Evolutionary conservation across 2,329 filamentous ascomycete genomes (phyloP).

Genomic region (Aspergillus fumigatiaffinis): DNA sequence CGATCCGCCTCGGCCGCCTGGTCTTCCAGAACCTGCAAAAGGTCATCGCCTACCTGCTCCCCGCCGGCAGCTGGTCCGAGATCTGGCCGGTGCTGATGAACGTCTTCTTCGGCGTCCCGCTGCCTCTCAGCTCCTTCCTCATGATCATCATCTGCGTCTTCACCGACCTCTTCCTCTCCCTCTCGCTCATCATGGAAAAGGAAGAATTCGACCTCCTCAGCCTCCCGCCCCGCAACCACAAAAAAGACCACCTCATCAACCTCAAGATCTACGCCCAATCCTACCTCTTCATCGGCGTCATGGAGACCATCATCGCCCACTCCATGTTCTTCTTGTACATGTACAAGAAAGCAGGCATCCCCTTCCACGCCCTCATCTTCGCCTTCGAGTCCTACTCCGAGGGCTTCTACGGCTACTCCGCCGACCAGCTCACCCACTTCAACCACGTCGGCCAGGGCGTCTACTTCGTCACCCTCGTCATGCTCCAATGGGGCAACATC

Average conservation of each 20-base stretch:
- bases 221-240: slow-evolving; percentile 49
- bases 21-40: slow-evolving; percentile 37
- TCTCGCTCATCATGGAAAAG: slow-evolving; percentile 54
- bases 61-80: slow-evolving; percentile 53
- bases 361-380: slow-evolving; percentile 48
- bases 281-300: slow-evolving; percentile 51
- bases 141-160: slow-evolving; percentile 59
- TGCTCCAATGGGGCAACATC: slow-evolving; percentile 54
- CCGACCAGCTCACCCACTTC: slow-evolving; percentile 45
- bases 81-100: slow-evolving; percentile 57
- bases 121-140: slow-evolving; percentile 50
- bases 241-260: slow-evolving; percentile 51
- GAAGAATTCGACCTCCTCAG: slow-evolving; percentile 53
- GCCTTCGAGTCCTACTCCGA: slow-evolving; percentile 47
- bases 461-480: slow-evolving; percentile 53
- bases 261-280: slow-evolving; percentile 50
- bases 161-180: slow-evolving; percentile 51
- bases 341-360: slow-evolving; percentile 47
- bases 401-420: slow-evolving; percentile 49
- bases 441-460: slow-evolving; percentile 50
- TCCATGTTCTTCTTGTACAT: slow-evolving; percentile 55
- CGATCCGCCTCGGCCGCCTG: slow-evolving; percentile 29
- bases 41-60: slow-evolving; percentile 44
- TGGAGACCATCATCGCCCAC: slow-evolving; percentile 50
- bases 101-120: slow-evolving; percentile 53